phyloP scores from a whole-genome alignment of 2,329 filamentous ascomycete genomes.

The Trichoderma harzianum region DNA sequence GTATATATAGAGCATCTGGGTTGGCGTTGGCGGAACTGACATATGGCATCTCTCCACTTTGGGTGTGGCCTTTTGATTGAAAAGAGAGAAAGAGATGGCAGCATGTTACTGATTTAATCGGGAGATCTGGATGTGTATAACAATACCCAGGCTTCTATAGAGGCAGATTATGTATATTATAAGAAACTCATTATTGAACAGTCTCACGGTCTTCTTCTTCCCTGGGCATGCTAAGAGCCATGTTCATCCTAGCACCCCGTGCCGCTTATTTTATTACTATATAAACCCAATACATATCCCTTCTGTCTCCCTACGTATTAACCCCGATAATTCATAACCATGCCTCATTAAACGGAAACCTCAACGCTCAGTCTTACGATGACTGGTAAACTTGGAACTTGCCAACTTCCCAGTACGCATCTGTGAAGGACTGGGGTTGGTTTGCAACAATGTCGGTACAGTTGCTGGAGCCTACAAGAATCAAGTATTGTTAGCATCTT shows the following conservation, averaged over 20 bases:
- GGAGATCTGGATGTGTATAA: neutral
- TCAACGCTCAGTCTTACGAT: constrained; percentile 19
- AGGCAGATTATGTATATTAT: constrained; percentile 9
- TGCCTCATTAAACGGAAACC: neutral
- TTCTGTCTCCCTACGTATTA: neutral
- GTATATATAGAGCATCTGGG: constrained; percentile 31
- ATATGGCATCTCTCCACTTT: constrained; percentile 6
- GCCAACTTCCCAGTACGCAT: constrained; percentile 65
- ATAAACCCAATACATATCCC: neutral
- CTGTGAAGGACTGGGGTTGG: constrained; percentile 52
- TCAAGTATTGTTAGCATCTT: neutral
- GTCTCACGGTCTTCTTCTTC: neutral
- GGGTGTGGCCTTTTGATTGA: neutral
- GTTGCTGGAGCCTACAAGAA: constrained; percentile 45
- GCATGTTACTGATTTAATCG: neutral
- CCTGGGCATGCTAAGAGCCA: neutral
- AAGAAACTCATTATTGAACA: neutral
- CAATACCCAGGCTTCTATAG: constrained; percentile 13
- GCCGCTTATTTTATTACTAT: neutral
- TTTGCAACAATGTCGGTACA: constrained; percentile 58
- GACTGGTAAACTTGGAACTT: constrained; percentile 55
- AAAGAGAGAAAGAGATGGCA: neutral
- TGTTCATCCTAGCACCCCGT: neutral
- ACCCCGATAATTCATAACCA: neutral
- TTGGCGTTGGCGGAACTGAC: constrained; percentile 30